Evolutionary conservation across 208 protist genomes (phyloP), one percentile per base, ranked within the genome.

Genomic region (Leptomonas seymouri): DNA sequence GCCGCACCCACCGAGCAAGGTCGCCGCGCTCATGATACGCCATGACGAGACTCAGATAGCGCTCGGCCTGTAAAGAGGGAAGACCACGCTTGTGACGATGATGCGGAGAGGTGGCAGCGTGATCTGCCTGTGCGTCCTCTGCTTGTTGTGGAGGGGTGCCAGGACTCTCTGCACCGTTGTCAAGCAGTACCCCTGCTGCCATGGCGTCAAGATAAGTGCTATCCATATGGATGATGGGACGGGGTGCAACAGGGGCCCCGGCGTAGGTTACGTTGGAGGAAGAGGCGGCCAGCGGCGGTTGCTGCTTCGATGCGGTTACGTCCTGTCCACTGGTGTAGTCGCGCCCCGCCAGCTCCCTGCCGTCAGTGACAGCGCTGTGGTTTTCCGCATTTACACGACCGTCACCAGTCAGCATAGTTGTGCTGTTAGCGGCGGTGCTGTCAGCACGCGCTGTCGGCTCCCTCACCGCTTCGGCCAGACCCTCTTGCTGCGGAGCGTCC

Each of bases 11-110:
- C 20, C 64, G 70, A 5, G 80, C 78, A 21, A 91, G 70, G 62
- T 91, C 86, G 16, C 86, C 86, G 41, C 72, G 71, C 46, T 78
- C 76, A 63, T 89, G 81, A 60, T 86, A 91, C 11, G 64, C 81
- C 80, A 89, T 86, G 8, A 91, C 82, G 30, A 89, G 63, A 16
- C 73, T 87, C 21, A 91, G 60, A 61, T 89, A 91, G 12, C 83
- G 80, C 66, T 86, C 84, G 27, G 78, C 77, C 12, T 67, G 58
- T 16, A 55, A 44, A 34, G 73, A 54, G 6, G 50, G 54, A 4
- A 65, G 28, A 18, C 31, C 46, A 20, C 50, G 66, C 12, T 62
- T 41, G 15, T 70, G 39, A 20, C 51, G 28, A 30, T 51, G 49
- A 30, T 25, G 44, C 15, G 34, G 21, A 57, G 23, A 5, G 15